Conservation (phyloP, 1,284 basidiomycete species). For the Cystobasidium slooffiae region DNA sequence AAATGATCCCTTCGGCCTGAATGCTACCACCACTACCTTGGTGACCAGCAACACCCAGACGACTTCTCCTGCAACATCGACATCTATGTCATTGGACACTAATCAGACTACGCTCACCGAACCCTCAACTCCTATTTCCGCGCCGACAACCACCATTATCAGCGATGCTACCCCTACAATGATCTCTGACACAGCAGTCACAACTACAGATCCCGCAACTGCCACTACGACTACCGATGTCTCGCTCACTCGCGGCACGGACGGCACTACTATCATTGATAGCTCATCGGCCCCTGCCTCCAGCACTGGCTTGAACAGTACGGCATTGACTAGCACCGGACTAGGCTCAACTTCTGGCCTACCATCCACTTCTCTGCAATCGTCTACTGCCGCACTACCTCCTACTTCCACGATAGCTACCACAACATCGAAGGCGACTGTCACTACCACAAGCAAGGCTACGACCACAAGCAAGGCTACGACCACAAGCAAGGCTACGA, state of each 20-base stretch:
- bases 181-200: neutral
- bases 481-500: neutral
- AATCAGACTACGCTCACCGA: conserved; percentile 19
- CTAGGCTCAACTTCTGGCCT: neutral
- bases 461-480: conserved; percentile 15
- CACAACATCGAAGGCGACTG: neutral
- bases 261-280: conserved; percentile 3
- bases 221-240: conserved; percentile 1
- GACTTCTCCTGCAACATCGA: conserved; percentile 3
- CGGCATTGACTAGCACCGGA: neutral
- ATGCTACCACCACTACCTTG: conserved; percentile 5
- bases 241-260: conserved; percentile 3
- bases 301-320: neutral
- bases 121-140: neutral
- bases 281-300: neutral
- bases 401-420: neutral
- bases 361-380: neutral
- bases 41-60: conserved; percentile 6
- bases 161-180: conserved; percentile 12
- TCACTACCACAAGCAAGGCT: neutral
- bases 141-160: conserved; percentile 18
- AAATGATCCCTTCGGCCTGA: conserved; percentile 20
- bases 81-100: conserved; percentile 20
- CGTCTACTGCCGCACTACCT: neutral
- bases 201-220: neutral